These are phyloP conservation scores for Chalciporus piperatus DNA, from an alignment of 768 basidiomycete genomes.

Conservation along the genomic window DNA sequence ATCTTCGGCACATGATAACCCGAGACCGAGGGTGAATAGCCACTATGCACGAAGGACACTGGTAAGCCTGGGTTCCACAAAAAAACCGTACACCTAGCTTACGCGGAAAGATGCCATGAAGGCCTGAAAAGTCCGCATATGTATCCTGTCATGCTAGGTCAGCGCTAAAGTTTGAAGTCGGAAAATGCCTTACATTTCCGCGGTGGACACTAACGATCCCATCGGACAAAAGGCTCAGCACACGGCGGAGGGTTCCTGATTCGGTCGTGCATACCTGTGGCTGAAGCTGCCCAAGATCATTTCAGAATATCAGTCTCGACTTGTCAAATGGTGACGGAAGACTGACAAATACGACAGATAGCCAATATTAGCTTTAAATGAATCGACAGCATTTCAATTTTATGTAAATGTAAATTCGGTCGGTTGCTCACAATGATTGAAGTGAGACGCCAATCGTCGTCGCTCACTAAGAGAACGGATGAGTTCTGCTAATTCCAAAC, in stretches of 20 bases:
- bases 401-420: background rate
- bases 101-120: conserved; percentile 26
- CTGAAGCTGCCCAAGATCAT: conserved; percentile 30
- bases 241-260: conserved; percentile 1
- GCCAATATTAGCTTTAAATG: conserved; percentile 26
- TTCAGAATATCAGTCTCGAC: background rate
- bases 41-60: conserved; percentile 32
- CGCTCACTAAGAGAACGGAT: conserved; percentile 24
- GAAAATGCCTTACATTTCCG: conserved; percentile 25
- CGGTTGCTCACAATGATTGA: conserved; percentile 32
- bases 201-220: conserved; percentile 25
- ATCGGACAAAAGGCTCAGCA: conserved; percentile 13
- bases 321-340: background rate
- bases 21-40: conserved; percentile 50
- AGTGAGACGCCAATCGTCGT: conserved; percentile 29
- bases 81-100: background rate
- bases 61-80: background rate
- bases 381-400: conserved; percentile 1
- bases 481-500: background rate
- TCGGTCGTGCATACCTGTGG: conserved; percentile 22
- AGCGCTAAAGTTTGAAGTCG: background rate
- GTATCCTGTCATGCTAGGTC: conserved; percentile 21
- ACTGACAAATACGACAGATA: conserved; percentile 32
- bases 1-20: conserved; percentile 48
- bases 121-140: conserved; percentile 18